Evolutionary conservation across 2,329 filamentous ascomycete genomes (phyloP).

Genomic region (Emergomyces orientalis): DNA sequence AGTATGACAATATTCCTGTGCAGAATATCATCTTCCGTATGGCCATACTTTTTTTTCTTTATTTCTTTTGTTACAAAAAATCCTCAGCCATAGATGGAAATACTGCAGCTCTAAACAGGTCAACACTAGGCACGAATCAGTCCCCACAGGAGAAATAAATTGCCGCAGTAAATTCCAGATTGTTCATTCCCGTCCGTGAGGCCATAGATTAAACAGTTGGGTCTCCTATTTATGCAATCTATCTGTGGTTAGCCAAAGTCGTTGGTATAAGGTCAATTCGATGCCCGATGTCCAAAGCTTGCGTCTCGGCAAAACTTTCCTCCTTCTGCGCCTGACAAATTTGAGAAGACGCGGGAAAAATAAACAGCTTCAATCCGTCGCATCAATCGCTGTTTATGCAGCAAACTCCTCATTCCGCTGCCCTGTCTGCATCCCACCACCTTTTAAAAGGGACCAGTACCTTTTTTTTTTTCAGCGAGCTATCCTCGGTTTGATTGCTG

Average conservation of each 20-base stretch:
- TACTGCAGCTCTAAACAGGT: background rate
- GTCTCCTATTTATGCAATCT: background rate
- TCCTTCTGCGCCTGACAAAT: background rate
- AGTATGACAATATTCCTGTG: too few relatives aligned
- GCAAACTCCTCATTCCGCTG: background rate
- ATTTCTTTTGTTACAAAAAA: too few relatives aligned
- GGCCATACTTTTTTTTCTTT: too few relatives aligned
- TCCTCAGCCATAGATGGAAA: background rate
- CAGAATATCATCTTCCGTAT: background rate
- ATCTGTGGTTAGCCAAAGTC: too few relatives aligned
- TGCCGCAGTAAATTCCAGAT: background rate
- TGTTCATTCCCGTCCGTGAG: background rate
- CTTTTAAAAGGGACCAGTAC: background rate
- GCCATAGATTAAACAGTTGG: background rate
- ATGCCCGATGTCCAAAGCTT: too few relatives aligned
- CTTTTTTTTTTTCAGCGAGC: background rate
- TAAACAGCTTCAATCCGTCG: slow-evolving; percentile 1
- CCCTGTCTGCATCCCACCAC: background rate
- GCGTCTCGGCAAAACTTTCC: slow-evolving; percentile 6
- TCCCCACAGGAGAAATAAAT: background rate
- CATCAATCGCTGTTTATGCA: background rate
- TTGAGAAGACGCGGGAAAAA: background rate
- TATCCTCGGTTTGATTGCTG: background rate
- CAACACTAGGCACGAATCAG: background rate
- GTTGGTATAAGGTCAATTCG: too few relatives aligned